A percentile compares a stretch with the other conserved stretches of the same genome.
Conservation (phyloP, 2,329 filamentous ascomycete species). For the Microdochium trichocladiopsis region DNA sequence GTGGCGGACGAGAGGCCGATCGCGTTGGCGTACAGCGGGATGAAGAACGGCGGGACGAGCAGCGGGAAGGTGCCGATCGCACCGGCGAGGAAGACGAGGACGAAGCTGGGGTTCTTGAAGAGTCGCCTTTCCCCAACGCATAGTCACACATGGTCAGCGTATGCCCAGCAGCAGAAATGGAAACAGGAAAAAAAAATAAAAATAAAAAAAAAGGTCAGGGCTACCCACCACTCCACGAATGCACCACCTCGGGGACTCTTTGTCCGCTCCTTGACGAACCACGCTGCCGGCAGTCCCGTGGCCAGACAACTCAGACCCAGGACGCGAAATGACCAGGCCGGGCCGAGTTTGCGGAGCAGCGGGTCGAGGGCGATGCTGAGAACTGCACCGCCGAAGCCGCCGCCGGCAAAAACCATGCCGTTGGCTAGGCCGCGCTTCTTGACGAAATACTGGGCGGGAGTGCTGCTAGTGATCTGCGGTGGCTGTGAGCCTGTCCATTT, state of each 20-base stretch:
- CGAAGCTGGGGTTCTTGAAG: slow-evolving; percentile 44
- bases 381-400: slow-evolving; percentile 40
- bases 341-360: slow-evolving; percentile 31
- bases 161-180: too few relatives aligned
- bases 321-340: slow-evolving; percentile 44
- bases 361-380: slow-evolving; percentile 32
- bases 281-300: slow-evolving; percentile 49
- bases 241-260: slow-evolving; percentile 23
- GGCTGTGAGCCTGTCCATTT: too few relatives aligned
- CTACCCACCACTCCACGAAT: slow-evolving; percentile 48
- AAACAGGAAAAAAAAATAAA: too few relatives aligned
- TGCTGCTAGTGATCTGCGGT: slow-evolving; percentile 34
- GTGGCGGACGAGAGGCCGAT: slow-evolving; percentile 44
- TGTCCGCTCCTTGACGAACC: slow-evolving; percentile 40
- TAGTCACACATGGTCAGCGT: too few relatives aligned
- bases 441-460: slow-evolving; percentile 39
- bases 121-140: too few relatives aligned
- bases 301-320: slow-evolving; percentile 42
- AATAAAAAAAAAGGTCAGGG: too few relatives aligned
- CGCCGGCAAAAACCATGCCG: slow-evolving; percentile 33
- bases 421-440: slow-evolving; percentile 37
- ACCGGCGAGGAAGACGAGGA: slow-evolving; percentile 43
- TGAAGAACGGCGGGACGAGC: slow-evolving; percentile 54
- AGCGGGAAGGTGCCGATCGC: slow-evolving; percentile 52
- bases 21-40: slow-evolving; percentile 47